These are phyloP conservation scores for Ambrosia hybrid DNA, from an alignment of 140 eudicot species.

Conservation along the genomic window DNA sequence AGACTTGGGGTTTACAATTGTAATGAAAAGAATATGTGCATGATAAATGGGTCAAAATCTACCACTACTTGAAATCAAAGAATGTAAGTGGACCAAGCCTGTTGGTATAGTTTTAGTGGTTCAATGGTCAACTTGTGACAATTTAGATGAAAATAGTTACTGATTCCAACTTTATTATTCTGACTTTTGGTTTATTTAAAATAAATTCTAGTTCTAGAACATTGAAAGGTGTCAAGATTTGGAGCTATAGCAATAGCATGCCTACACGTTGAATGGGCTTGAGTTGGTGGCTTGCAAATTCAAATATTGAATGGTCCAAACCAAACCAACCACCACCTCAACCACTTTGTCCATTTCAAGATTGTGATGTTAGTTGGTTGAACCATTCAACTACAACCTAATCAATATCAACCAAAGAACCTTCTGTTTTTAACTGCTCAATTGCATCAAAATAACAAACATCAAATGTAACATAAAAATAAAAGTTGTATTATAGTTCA, in stretches of 20 bases:
- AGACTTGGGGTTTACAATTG: too few species aligned
- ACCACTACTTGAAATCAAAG: too few species aligned
- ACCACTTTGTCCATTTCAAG: conserved; percentile 36
- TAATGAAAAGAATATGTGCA: too few species aligned
- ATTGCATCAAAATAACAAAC: not conserved
- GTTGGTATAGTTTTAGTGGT: too few species aligned
- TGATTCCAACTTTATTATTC: too few species aligned
- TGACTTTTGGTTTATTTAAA: not conserved
- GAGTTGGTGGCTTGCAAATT: conserved; percentile 4
- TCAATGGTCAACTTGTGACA: too few species aligned
- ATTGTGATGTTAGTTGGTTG: conserved; percentile 19
- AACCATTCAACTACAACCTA: conserved; percentile 29
- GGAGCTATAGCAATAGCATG: not conserved
- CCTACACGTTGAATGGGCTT: conserved; percentile 7
- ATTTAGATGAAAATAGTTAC: too few species aligned
- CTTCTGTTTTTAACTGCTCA: not conserved
- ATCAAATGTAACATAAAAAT: conserved; percentile 14
- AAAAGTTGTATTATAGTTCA: conserved; percentile 16
- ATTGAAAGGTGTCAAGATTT: not conserved
- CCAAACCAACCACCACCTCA: conserved; percentile 25
- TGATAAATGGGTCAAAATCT: too few species aligned
- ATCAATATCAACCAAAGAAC: not conserved
- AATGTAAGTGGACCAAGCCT: too few species aligned
- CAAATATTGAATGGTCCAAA: conserved; percentile 1
- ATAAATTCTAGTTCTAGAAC: not conserved